Conservation (phyloP, 305 asterid species). For the Fraxinus platypoda region DNA sequence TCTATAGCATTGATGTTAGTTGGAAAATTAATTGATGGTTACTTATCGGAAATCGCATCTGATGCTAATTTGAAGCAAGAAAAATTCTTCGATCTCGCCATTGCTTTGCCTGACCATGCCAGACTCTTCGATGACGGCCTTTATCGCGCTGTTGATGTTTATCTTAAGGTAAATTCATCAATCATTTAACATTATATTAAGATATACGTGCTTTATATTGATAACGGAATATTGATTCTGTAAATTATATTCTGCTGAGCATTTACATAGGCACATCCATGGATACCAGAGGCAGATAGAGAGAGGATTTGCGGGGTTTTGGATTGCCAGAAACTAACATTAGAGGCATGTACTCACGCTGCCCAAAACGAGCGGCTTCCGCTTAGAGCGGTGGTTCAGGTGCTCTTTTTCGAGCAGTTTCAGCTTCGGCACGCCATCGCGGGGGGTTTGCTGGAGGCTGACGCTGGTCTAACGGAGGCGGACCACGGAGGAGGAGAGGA, state of each 20-base stretch:
- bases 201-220: background rate
- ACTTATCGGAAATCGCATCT: constrained; percentile 91
- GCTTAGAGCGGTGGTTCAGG: constrained; percentile 89
- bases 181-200: background rate
- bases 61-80: constrained; percentile 85
- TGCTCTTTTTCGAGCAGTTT: constrained; percentile 87
- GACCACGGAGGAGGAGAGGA: constrained; percentile 28
- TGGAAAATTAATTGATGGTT: constrained; percentile 89
- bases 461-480: constrained; percentile 34
- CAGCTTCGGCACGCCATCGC: constrained; percentile 97
- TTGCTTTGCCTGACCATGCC: constrained; percentile 78
- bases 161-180: constrained; percentile 63
- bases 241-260: background rate
- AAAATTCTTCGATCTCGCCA: constrained; percentile 67
- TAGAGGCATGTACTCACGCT: constrained; percentile 97
- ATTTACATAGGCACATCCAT: constrained; percentile 69
- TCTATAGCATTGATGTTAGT: constrained; percentile 70
- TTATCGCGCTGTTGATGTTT: constrained; percentile 94
- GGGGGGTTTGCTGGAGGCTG: constrained; percentile 61
- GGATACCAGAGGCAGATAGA: constrained; percentile 79
- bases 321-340: constrained; percentile 85
- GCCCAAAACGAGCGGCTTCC: constrained; percentile 98
- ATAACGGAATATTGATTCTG: background rate
- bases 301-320: constrained; percentile 77
- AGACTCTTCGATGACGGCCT: constrained; percentile 90